Evolutionary conservation across 2,329 filamentous ascomycete species (phyloP), one percentile per base, ranked within the genome.

Genomic region (Paraphaeosphaeria sporulosa): DNA sequence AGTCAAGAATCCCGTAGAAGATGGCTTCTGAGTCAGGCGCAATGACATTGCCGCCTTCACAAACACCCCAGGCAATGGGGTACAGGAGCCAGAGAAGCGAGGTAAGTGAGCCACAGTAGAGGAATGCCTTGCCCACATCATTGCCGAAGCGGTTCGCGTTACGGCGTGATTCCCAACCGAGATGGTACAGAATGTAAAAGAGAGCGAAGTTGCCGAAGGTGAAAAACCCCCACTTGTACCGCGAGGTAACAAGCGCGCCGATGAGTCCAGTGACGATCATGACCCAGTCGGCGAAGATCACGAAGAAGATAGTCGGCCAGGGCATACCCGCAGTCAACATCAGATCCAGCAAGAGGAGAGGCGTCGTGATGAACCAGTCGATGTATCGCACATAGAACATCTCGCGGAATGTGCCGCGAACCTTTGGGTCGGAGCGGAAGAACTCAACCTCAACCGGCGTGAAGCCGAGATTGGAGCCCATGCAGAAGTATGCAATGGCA

Each of bases 211-310:
- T 79, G 74, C 74, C 80, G 58, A 90, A 88, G 10, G 79, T 77
- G 73, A 84, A 90, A 76, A 88, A 91, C 1, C 87, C 87, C 87
- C 86, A 91, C 72, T 90, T 91, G 80, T 90, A 91, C 2, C 77
- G 79, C 9, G 84, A 86, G 17, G 76, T 72, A 3, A 89, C 86
- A 1, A 91, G 83, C 3, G 89, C 87, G 30, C 89, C 89, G 19
- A 90, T 82, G 6, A 91, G 82, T 25, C 87, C 87, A 23, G 85
- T 86, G n/a, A 90, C 78, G 50, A 91, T 84, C 87, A 91, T 90
- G 67, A 90, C 80, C 68, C 85, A 80, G 63, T 90, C 87, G 3
- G 89, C 81, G 5, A 91, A 78, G 8, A 91, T 79, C 1, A 86
- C 84, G 69, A 84, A 86, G 42, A 90, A 70, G 30, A 90, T 86